phyloP scores from a whole-genome alignment of 805 yeast genomes.

The Sugiyamaella qingdaonensis region DNA sequence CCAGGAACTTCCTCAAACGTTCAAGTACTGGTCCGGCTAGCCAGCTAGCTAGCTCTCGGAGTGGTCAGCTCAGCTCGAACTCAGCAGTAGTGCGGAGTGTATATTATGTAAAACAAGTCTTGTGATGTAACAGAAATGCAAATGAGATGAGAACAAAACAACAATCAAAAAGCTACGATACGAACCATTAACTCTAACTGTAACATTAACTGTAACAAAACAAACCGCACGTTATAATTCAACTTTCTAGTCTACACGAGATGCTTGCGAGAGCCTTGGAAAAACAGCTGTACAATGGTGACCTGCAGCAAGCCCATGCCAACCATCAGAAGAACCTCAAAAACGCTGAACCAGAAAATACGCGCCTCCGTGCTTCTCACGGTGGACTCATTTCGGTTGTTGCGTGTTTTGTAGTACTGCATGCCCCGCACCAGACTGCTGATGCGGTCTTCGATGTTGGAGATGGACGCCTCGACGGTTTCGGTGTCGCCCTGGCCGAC shows the following conservation, averaged over 20 bases:
- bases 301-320: constrained; percentile 76
- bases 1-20: constrained; percentile 56
- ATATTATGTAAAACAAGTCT: not conserved
- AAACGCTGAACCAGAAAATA: constrained; percentile 68
- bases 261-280: constrained; percentile 44
- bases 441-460: constrained; percentile 27
- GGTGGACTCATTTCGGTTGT: constrained; percentile 85
- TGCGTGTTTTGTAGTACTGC: constrained; percentile 85
- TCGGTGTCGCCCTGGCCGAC: constrained; percentile 28
- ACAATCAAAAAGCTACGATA: not conserved
- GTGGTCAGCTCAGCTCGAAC: not conserved
- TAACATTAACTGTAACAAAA: not conserved
- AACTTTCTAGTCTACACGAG: constrained; percentile 25
- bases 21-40: constrained; percentile 57
- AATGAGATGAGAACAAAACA: not conserved
- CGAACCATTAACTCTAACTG: not conserved
- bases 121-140: not conserved
- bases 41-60: too few species aligned
- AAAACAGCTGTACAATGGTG: constrained; percentile 75
- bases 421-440: constrained; percentile 37
- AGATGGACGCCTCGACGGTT: constrained; percentile 30
- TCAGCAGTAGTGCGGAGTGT: not conserved
- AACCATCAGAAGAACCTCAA: constrained; percentile 68
- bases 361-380: constrained; percentile 76
- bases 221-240: not conserved